Conservation (phyloP, 2,329 filamentous ascomycete species). For the Sporothrix brasiliensis region DNA sequence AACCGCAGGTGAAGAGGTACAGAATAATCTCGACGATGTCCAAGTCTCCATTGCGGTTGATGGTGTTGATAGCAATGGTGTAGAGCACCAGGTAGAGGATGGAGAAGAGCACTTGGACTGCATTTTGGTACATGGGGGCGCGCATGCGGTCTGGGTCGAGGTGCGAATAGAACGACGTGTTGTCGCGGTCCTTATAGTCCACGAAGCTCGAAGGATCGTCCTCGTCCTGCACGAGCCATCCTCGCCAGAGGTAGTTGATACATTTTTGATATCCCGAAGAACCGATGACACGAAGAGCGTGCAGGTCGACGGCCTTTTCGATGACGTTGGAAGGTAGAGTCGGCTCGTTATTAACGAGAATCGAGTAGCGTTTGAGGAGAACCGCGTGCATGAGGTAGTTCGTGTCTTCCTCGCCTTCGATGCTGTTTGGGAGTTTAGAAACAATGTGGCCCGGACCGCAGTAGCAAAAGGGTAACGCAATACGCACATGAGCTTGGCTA, state of each 20-base stretch:
- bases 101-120: slow-evolving; percentile 81
- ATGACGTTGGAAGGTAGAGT: slow-evolving; percentile 83
- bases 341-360: slow-evolving; percentile 70
- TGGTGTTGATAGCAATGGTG: slow-evolving; percentile 89
- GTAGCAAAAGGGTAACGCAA: not conserved
- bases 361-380: slow-evolving; percentile 85
- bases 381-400: slow-evolving; percentile 78
- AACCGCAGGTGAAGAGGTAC: slow-evolving; percentile 89
- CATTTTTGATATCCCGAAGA: slow-evolving; percentile 96
- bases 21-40: slow-evolving; percentile 82
- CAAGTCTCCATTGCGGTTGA: slow-evolving; percentile 81
- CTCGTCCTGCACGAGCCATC: slow-evolving; percentile 96
- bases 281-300: slow-evolving; percentile 84
- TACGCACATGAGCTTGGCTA: slow-evolving; percentile 73
- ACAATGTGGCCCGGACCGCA: not conserved
- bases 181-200: slow-evolving; percentile 80
- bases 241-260: slow-evolving; percentile 87
- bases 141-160: slow-evolving; percentile 95
- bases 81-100: slow-evolving; percentile 82
- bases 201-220: slow-evolving; percentile 87
- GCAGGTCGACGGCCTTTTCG: slow-evolving; percentile 90
- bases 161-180: slow-evolving; percentile 75
- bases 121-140: slow-evolving; percentile 89
- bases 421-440: slow-evolving; percentile 52
- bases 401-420: slow-evolving; percentile 80